Evolutionary conservation across 2,329 filamentous ascomycete genomes (phyloP), one percentile per base, ranked within the genome.

Genomic region (Stagonosporopsis vannaccii): DNA sequence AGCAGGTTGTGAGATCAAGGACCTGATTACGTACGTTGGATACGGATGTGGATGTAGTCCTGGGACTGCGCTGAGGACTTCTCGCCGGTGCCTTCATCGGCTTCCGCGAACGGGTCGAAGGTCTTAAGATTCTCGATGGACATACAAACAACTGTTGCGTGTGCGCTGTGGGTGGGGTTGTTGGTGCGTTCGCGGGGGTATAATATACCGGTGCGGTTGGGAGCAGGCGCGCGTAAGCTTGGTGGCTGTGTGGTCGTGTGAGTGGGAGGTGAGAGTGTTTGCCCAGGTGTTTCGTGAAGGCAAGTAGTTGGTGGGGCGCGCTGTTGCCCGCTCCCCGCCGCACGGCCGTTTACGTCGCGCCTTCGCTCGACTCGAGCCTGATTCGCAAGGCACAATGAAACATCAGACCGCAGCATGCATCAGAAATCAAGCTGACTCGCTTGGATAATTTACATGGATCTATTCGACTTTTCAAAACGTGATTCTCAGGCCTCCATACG

Each of bases 1-100:
- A 15, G 25, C 23, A 41, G 25, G 25, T 2, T 15, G 19, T 12
- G 22, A 11, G 17, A n/a, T 28, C 37, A 49, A 25, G 44, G 30
- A 17, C 33, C 36, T 17, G 25, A 42, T 17, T 77, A 72, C 72
- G 63, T 89, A 98, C 94, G 95, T 81, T 99, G 95, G 80, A 98
- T 98, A 82, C 95, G 93, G 82, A 99, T 98, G 84, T 98, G 95
- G 81, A 98, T 97, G 81, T 97, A 97, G 83, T 96, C 96, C 83
- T 96, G 66, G 45, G 91, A 79, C 83, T 96, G 66, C 58, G 91
- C 80, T 91, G 88, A 85, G 84, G 95, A 95, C 80, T 88, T 90
- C 84, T 96, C 91, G 86, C 93, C 93, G 81, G 90, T 93, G 81
- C 96, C 93, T 89, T 97, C 94, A 92, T 97, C 95, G 88, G 93